Evolutionary conservation across 768 basidiomycete species (phyloP).

Genomic region (Cystobasidium onofrii): DNA sequence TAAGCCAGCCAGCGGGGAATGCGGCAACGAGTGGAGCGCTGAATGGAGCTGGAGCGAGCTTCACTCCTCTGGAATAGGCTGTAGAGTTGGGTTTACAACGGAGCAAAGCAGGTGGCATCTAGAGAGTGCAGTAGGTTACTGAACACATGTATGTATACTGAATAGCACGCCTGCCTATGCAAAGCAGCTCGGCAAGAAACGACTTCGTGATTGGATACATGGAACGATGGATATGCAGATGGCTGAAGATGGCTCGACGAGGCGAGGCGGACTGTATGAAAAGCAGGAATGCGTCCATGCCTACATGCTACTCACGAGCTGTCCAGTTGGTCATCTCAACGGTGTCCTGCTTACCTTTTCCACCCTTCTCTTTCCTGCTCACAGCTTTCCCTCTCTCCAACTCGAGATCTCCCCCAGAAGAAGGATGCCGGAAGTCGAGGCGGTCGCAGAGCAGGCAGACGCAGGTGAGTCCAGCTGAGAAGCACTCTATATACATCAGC

Average conservation of each 20-base stretch:
- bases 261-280: too few species aligned
- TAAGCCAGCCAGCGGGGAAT: background rate
- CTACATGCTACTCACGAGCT: too few species aligned
- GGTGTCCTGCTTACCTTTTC: background rate
- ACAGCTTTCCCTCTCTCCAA: background rate
- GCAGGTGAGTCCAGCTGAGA: background rate
- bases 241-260: too few species aligned
- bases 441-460: background rate
- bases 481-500: too few species aligned
- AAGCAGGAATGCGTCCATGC: too few species aligned
- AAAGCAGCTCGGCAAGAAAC: too few species aligned
- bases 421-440: background rate
- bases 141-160: too few species aligned
- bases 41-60: background rate
- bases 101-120: background rate
- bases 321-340: background rate
- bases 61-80: constrained; percentile 21
- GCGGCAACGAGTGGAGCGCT: background rate
- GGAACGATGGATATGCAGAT: too few species aligned
- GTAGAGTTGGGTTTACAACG: background rate
- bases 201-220: too few species aligned
- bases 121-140: background rate
- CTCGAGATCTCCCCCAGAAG: background rate
- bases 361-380: background rate
- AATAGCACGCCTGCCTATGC: too few species aligned